Percentiles rank a stretch among this genome's conserved stretches.
These are phyloP conservation scores for Spinellus fusiger DNA, from an alignment of 192 early-diverging fungal genomes.

Conservation along the genomic window DNA sequence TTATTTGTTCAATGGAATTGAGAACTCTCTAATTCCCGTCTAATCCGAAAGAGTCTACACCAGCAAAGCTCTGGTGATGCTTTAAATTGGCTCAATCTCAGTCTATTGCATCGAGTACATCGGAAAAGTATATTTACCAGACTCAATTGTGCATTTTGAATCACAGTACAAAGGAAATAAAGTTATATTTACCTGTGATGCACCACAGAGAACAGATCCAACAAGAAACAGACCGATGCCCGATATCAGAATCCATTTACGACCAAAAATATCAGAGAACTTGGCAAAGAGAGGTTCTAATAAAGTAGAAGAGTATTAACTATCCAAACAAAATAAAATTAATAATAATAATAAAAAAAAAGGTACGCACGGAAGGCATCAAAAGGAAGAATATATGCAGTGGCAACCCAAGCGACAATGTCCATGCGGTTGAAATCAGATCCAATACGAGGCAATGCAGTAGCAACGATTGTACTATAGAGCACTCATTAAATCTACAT, in stretches of 20 bases:
- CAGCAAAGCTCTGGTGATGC: too few species aligned
- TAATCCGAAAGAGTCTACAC: neutral
- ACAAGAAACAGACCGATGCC: conserved; percentile 73
- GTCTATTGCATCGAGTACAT: too few species aligned
- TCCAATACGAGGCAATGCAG: conserved; percentile 66
- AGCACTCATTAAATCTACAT: neutral
- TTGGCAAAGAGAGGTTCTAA: conserved; percentile 60
- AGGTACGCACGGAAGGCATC: conserved; percentile 24
- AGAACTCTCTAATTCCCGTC: too few species aligned
- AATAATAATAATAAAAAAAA: neutral
- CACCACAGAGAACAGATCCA: conserved; percentile 81
- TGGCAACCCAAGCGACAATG: conserved; percentile 77
- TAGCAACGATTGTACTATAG: conserved; percentile 74
- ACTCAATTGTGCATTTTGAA: too few species aligned
- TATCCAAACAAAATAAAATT: neutral
- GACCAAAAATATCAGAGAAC: conserved; percentile 83
- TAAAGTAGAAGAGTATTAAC: conserved; percentile 5
- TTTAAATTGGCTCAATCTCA: too few species aligned
- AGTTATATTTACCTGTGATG: conserved; percentile 40
- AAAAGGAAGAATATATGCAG: conserved; percentile 54
- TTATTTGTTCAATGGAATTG: too few species aligned
- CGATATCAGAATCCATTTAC: conserved; percentile 66
- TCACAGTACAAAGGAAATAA: too few species aligned
- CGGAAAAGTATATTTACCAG: too few species aligned
- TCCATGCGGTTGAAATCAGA: conserved; percentile 60